Evolutionary conservation across 2,329 filamentous ascomycete species (phyloP).

Genomic region (Zasmidium citrigriseum): DNA sequence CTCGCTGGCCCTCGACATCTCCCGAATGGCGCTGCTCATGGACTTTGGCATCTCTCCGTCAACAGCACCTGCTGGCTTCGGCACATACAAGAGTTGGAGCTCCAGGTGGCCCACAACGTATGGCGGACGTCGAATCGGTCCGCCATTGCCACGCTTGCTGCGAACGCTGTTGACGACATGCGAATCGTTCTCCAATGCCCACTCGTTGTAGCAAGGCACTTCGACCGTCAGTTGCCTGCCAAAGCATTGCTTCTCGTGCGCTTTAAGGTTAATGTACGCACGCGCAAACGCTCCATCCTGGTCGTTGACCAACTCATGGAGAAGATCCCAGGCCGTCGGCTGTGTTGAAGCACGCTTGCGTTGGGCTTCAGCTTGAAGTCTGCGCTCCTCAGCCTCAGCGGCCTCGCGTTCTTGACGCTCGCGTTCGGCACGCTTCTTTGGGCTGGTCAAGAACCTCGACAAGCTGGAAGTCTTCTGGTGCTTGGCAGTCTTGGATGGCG

Average conservation of each 20-base stretch:
- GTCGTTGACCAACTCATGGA: conserved; percentile 79
- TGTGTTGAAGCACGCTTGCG: conserved; percentile 61
- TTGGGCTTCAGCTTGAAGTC: conserved; percentile 43
- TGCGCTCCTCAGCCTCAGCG: conserved; percentile 61
- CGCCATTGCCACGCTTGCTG: conserved; percentile 66
- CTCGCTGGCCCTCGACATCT: conserved; percentile 87
- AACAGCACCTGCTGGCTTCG: conserved; percentile 79
- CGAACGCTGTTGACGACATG: conserved; percentile 81
- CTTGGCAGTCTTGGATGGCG: conserved; percentile 65
- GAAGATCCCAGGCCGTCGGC: conserved; percentile 79
- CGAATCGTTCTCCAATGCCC: conserved; percentile 81
- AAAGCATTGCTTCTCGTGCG: conserved; percentile 85
- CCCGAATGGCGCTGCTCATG: conserved; percentile 94
- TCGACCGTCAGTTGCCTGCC: conserved; percentile 86
- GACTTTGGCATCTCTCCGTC: conserved; percentile 99
- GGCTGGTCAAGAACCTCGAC: conserved; percentile 87
- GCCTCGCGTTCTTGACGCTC: conserved; percentile 83
- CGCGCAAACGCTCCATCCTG: conserved; percentile 93
- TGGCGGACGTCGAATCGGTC: conserved; percentile 78
- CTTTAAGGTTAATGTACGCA: conserved; percentile 89
- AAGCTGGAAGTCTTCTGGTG: conserved; percentile 81
- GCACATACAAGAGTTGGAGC: conserved; percentile 90
- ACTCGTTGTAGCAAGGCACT: conserved; percentile 96
- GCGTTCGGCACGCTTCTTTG: conserved; percentile 94
- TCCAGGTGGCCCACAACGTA: conserved; percentile 96